Conservation (phyloP, 352 stramenopile species). For the Halophytophthora batemanensis region DNA sequence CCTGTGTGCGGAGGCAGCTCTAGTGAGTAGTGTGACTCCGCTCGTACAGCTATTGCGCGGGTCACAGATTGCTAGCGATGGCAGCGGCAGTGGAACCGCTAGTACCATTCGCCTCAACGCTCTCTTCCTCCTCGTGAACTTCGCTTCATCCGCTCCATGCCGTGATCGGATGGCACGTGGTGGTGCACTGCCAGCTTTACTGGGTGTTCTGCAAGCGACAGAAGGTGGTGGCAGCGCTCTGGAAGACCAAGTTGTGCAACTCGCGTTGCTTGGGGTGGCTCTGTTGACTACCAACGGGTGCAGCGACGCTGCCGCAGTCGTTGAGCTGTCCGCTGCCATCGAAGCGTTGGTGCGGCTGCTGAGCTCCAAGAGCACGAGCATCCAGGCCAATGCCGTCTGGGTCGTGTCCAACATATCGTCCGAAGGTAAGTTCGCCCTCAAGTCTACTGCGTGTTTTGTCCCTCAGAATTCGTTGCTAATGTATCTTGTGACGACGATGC, state of each 20-base stretch:
- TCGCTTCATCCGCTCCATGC: slow-evolving; percentile 42
- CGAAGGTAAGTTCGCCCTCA: slow-evolving; percentile 34
- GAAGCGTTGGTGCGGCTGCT: slow-evolving; percentile 45
- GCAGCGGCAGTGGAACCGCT: slow-evolving; percentile 3
- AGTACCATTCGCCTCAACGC: slow-evolving; percentile 44
- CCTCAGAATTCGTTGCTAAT: slow-evolving; percentile 1
- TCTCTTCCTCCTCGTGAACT: slow-evolving; percentile 72
- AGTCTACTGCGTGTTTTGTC: background rate
- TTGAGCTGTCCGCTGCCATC: slow-evolving; percentile 34
- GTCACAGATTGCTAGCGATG: slow-evolving; percentile 4
- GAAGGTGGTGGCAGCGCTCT: slow-evolving; percentile 9
- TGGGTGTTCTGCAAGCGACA: slow-evolving; percentile 19
- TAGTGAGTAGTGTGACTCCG: slow-evolving; percentile 37
- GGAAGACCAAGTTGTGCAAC: slow-evolving; percentile 61
- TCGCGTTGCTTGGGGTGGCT: slow-evolving; percentile 60
- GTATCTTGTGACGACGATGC: background rate
- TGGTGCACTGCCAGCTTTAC: slow-evolving; percentile 39
- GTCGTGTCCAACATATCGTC: slow-evolving; percentile 70
- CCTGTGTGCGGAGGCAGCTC: slow-evolving; percentile 33
- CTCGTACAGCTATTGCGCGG: slow-evolving; percentile 41
- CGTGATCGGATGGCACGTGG: slow-evolving; percentile 37
- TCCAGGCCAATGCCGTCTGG: slow-evolving; percentile 76
- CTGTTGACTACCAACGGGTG: slow-evolving; percentile 51
- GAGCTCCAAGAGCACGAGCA: slow-evolving; percentile 42
- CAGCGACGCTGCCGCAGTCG: slow-evolving; percentile 20